A percentile compares a stretch with the other conserved stretches of the same genome.
These are phyloP conservation scores for Strobilomyces dryophilus DNA, from an alignment of 768 basidiomycete species.

Conservation along the genomic window DNA sequence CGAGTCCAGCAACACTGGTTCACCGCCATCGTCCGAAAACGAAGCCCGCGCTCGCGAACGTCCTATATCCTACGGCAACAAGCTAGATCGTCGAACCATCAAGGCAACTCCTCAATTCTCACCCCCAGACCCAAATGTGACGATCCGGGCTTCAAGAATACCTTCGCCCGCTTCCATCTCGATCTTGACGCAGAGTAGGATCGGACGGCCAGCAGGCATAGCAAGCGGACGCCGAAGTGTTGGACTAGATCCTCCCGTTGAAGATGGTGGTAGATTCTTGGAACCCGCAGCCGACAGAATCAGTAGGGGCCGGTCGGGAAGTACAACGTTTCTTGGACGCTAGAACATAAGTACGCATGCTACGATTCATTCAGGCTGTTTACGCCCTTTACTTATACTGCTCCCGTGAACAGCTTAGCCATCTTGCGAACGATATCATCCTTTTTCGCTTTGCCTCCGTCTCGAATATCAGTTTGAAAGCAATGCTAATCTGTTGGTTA, in stretches of 20 bases:
- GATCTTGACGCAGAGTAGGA: conserved; percentile 40
- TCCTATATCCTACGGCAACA: conserved; percentile 25
- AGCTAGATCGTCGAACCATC: conserved; percentile 13
- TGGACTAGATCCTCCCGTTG: conserved; percentile 26
- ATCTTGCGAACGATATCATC: conserved; percentile 10
- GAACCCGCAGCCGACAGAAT: conserved; percentile 17
- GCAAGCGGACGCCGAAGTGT: conserved; percentile 43
- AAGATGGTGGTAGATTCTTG: conserved; percentile 16
- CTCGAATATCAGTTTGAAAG: conserved; percentile 21
- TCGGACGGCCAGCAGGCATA: conserved; percentile 38
- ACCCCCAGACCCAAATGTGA: conserved; percentile 40
- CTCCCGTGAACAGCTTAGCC: conserved; percentile 12
- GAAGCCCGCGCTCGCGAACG: conserved; percentile 26
- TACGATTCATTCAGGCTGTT: conserved; percentile 9
- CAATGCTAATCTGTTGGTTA: conserved; percentile 7
- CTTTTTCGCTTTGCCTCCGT: conserved; percentile 12
- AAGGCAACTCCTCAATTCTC: conserved; percentile 44
- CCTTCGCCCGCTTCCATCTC: conserved; percentile 37
- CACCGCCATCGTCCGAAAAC: conserved; percentile 28
- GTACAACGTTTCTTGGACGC: conserved; percentile 21
- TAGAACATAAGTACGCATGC: conserved; percentile 16
- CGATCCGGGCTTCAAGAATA: conserved; percentile 42
- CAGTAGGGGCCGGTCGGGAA: conserved; percentile 28
- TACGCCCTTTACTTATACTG: conserved; percentile 8
- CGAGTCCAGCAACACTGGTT: conserved; percentile 40